A percentile compares a stretch with the other conserved stretches of the same genome.
Conservation (phyloP, 2,329 filamentous ascomycete species). For the Claviceps maximensis region DNA sequence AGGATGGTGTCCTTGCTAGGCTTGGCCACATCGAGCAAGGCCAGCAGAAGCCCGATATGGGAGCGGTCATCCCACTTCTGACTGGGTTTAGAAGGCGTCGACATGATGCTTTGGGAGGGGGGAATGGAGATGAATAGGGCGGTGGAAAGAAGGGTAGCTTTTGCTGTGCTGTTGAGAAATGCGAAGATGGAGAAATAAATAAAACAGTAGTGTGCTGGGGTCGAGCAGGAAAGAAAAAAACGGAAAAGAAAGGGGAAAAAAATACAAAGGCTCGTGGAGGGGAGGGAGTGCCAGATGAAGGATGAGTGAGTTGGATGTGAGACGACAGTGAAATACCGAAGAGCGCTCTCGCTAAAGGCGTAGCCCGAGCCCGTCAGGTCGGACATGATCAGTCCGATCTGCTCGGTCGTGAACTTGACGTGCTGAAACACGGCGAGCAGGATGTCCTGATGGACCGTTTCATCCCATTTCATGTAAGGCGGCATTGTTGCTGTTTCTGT, state of each 20-base stretch:
- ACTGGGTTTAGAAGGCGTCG: not conserved
- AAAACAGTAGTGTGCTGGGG: too few relatives aligned
- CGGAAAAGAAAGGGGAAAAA: not conserved
- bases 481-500: slow-evolving; percentile 11
- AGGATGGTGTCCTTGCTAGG: slow-evolving; percentile 21
- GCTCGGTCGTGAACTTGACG: slow-evolving; percentile 18
- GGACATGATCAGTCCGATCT: slow-evolving; percentile 24
- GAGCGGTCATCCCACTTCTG: slow-evolving; percentile 21
- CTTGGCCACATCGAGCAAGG: slow-evolving; percentile 22
- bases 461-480: slow-evolving; percentile 25
- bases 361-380: slow-evolving; percentile 26
- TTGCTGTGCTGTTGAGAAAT: not conserved
- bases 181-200: too few relatives aligned
- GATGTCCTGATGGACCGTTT: slow-evolving; percentile 29
- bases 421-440: slow-evolving; percentile 27
- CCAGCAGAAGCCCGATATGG: slow-evolving; percentile 26
- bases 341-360: slow-evolving; percentile 25
- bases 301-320: not conserved
- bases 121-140: not conserved
- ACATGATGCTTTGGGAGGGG: not conserved
- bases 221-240: not conserved
- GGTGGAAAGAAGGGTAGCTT: not conserved
- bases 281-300: not conserved
- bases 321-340: slow-evolving; percentile 20
- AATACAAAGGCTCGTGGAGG: not conserved